These are phyloP conservation scores for Bacidia gigantensis DNA, from an alignment of 495 filamentous ascomycete genomes.

Conservation along the genomic window DNA sequence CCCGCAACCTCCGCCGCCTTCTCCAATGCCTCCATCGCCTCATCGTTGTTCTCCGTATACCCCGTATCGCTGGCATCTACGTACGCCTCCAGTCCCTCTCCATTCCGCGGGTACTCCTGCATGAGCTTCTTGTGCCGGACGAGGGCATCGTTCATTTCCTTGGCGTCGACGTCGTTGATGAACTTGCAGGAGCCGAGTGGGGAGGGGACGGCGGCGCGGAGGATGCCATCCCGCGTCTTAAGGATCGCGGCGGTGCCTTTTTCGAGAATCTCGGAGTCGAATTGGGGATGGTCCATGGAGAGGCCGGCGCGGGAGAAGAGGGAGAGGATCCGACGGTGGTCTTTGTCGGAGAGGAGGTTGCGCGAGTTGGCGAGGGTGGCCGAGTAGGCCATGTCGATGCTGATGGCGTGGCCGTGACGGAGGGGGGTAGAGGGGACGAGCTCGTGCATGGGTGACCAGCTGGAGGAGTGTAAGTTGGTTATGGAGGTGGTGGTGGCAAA, in stretches of 20 bases:
- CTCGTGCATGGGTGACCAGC: conserved; percentile 51
- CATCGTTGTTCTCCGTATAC: conserved; percentile 32
- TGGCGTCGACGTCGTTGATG: conserved; percentile 38
- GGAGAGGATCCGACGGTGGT: conserved; percentile 39
- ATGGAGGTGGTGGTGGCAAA: background rate
- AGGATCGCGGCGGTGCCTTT: conserved; percentile 47
- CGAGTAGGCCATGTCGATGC: conserved; percentile 54
- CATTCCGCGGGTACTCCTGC: conserved; percentile 39
- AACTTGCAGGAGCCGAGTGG: conserved; percentile 44
- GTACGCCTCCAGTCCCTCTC: conserved; percentile 45
- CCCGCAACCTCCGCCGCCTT: conserved; percentile 23
- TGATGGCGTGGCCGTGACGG: conserved; percentile 52
- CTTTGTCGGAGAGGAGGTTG: conserved; percentile 35
- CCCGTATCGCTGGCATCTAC: conserved; percentile 49
- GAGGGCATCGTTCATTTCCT: conserved; percentile 39
- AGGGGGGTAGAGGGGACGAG: conserved; percentile 45
- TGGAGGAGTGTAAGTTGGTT: conserved; percentile 9
- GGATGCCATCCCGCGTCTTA: conserved; percentile 46
- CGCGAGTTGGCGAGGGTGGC: conserved; percentile 43
- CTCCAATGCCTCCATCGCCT: conserved; percentile 24
- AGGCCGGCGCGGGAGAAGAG: conserved; percentile 49
- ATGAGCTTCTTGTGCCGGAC: conserved; percentile 39
- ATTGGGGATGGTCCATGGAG: conserved; percentile 47
- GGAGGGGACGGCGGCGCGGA: conserved; percentile 43
- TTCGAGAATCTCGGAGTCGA: conserved; percentile 42